phyloP scores from a whole-genome alignment of 306 rosid genomes.

The Pterocarpus santalinus region DNA sequence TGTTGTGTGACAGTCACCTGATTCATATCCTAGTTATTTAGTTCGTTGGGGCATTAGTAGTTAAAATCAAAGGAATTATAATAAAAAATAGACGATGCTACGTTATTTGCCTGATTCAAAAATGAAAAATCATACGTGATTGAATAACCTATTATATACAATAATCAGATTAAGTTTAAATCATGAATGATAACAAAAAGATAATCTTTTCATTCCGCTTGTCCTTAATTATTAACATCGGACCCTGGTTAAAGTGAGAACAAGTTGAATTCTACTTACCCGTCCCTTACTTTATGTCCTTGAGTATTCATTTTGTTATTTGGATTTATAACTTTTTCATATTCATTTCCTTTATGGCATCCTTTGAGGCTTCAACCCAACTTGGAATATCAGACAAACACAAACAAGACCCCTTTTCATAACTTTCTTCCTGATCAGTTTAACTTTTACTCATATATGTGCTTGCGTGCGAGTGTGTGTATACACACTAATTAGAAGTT shows the following conservation, averaged over 20 bases:
- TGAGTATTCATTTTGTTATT: slow-evolving; percentile 15
- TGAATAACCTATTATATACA: background rate
- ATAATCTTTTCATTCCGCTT: background rate
- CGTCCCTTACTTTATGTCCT: background rate
- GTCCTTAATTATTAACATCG: background rate
- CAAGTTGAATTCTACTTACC: slow-evolving; percentile 40
- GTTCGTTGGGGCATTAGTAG: background rate
- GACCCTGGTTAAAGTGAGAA: slow-evolving; percentile 40
- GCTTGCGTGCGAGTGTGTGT: too few relatives aligned
- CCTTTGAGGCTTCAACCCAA: slow-evolving; percentile 40
- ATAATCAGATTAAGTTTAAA: background rate
- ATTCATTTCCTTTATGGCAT: slow-evolving; percentile 19
- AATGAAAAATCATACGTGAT: background rate
- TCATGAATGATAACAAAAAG: background rate
- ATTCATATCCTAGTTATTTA: background rate
- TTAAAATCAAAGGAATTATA: background rate
- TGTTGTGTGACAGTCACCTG: background rate
- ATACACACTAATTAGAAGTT: background rate
- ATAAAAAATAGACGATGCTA: background rate
- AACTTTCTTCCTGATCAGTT: background rate
- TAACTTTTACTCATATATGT: background rate
- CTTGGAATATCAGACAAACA: slow-evolving; percentile 24
- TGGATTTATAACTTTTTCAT: slow-evolving; percentile 17
- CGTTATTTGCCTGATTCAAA: background rate
- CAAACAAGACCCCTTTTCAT: slow-evolving; percentile 20